phyloP scores from a whole-genome alignment of 441 rosid species.

The Kokia cookei region DNA sequence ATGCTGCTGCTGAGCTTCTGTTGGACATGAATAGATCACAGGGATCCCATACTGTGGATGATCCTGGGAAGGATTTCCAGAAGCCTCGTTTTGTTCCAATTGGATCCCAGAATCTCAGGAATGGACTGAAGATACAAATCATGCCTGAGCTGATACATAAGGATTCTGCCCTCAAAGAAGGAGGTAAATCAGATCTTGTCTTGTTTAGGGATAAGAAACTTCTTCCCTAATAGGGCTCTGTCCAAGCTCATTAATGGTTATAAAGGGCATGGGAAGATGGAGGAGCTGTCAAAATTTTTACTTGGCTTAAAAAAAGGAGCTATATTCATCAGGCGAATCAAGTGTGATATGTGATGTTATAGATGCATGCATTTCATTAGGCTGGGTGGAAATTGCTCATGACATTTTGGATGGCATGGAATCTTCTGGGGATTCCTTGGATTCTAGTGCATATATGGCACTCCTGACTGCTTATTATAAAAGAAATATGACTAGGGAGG shows the following conservation, averaged over 20 bases:
- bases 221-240: constrained; percentile 41
- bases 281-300: constrained; percentile 51
- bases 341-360: constrained; percentile 45
- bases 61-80: constrained; percentile 14
- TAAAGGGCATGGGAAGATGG: constrained; percentile 41
- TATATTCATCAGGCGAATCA: constrained; percentile 12
- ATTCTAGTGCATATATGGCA: constrained; percentile 25
- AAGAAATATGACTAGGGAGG: constrained; percentile 52
- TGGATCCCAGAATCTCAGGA: constrained; percentile 59
- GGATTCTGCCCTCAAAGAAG: constrained; percentile 33
- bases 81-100: constrained; percentile 48
- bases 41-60: constrained; percentile 15
- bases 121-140: constrained; percentile 52
- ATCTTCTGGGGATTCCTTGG: constrained; percentile 37
- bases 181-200: constrained; percentile 32
- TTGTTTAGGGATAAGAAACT: constrained; percentile 41
- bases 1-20: constrained; percentile 55
- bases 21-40: constrained; percentile 36
- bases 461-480: constrained; percentile 49
- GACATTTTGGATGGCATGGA: constrained; percentile 81
- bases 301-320: constrained; percentile 29
- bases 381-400: constrained; percentile 79
- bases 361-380: constrained; percentile 48
- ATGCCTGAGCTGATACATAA: constrained; percentile 43
- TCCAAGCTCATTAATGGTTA: constrained; percentile 58